Percentiles rank a stretch among this genome's conserved stretches.
These are phyloP conservation scores for Solanum aculeatissimum DNA, from an alignment of 305 asterid species.

Conservation along the genomic window DNA sequence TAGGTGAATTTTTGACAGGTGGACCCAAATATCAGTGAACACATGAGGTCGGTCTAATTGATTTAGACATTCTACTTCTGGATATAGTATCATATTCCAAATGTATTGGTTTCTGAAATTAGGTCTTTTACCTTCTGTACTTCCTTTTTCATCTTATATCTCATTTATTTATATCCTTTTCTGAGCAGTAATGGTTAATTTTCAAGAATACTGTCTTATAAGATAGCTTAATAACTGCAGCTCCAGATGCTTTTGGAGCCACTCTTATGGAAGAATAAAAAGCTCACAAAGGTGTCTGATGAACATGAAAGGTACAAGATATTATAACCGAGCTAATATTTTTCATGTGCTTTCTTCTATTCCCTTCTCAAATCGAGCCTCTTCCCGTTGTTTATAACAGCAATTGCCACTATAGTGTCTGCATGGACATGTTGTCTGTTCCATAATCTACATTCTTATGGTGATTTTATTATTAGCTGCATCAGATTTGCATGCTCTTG, in stretches of 20 bases:
- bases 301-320: slow-evolving; percentile 49
- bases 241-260: slow-evolving; percentile 76
- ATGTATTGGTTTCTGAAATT: background rate
- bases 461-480: background rate
- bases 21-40: background rate
- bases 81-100: background rate
- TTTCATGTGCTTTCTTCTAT: background rate
- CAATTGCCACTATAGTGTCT: background rate
- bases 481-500: background rate
- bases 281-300: slow-evolving; percentile 20
- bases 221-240: slow-evolving; percentile 29
- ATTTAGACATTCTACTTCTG: background rate
- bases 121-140: background rate
- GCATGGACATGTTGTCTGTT: background rate
- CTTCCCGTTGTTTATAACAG: background rate
- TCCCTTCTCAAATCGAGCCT: background rate
- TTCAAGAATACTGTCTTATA: background rate
- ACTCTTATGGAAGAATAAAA: slow-evolving; percentile 58
- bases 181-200: background rate
- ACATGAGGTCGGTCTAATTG: background rate
- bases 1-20: background rate
- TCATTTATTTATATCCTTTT: background rate
- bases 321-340: background rate
- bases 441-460: background rate
- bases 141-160: background rate